A percentile compares a stretch with the other conserved stretches of the same genome.
phyloP scores from a whole-genome alignment of 352 stramenopile genomes.

The Blastocystis sp. region DNA sequence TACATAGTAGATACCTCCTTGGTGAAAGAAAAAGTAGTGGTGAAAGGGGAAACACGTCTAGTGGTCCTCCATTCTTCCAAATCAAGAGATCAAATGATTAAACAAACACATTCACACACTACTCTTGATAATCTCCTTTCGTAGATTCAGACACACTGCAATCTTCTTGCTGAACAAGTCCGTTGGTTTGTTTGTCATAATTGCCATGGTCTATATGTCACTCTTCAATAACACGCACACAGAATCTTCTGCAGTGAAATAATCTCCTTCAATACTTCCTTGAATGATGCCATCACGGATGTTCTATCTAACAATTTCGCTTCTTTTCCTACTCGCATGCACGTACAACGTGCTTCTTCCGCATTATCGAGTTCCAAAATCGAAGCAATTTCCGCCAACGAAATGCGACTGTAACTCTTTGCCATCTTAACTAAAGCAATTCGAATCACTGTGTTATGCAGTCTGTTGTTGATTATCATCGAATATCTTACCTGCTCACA shows the following conservation, averaged over 20 bases:
- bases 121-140: constrained; percentile 63
- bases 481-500: neutral
- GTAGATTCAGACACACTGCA: constrained; percentile 37
- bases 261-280: constrained; percentile 37
- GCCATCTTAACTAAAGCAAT: constrained; percentile 55
- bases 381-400: constrained; percentile 7
- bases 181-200: neutral
- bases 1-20: neutral
- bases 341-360: constrained; percentile 47
- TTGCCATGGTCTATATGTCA: neutral
- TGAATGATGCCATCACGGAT: constrained; percentile 49
- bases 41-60: neutral
- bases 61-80: neutral
- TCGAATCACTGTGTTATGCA: constrained; percentile 63
- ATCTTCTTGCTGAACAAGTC: constrained; percentile 53
- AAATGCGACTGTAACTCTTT: constrained; percentile 66
- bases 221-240: neutral
- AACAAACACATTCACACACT: constrained; percentile 64
- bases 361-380: constrained; percentile 32
- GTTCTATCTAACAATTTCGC: neutral
- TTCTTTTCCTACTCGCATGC: constrained; percentile 42
- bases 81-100: neutral
- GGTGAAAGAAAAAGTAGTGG: constrained; percentile 35
- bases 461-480: neutral
- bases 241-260: constrained; percentile 15